Evolutionary conservation across 2,329 filamentous ascomycete species (phyloP).

Genomic region (Penicillium sp.): DNA sequence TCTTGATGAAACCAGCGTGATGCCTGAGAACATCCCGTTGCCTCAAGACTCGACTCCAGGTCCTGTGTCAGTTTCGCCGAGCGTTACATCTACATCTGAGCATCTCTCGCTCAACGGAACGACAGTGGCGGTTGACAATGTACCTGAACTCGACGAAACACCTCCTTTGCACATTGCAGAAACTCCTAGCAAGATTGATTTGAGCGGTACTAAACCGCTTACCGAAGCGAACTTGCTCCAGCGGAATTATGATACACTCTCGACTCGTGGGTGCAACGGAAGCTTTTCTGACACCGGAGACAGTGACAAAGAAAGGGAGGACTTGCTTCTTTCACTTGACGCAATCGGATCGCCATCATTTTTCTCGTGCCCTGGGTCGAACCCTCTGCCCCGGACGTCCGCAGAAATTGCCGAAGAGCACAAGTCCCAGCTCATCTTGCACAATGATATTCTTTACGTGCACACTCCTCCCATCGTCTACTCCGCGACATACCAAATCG

Average conservation of each 20-base stretch:
- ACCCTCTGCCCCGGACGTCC: neutral
- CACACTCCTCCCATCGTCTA: conserved; percentile 10
- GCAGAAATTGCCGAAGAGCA: neutral
- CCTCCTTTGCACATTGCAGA: neutral
- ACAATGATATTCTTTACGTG: conserved; percentile 16
- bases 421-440: conserved; percentile 10
- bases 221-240: neutral
- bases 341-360: neutral
- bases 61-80: neutral
- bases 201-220: neutral
- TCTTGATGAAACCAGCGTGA: neutral
- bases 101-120: neutral
- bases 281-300: conserved; percentile 8
- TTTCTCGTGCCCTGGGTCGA: neutral
- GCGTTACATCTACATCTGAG: neutral
- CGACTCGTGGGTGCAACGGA: conserved; percentile 7
- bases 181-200: neutral
- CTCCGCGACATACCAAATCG: conserved; percentile 20
- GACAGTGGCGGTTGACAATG: neutral
- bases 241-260: conserved; percentile 7
- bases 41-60: neutral
- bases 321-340: neutral
- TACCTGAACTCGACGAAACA: neutral
- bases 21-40: neutral
- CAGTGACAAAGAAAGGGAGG: neutral